Conservation (phyloP, 768 basidiomycete genomes). For the Mycena floridula region DNA sequence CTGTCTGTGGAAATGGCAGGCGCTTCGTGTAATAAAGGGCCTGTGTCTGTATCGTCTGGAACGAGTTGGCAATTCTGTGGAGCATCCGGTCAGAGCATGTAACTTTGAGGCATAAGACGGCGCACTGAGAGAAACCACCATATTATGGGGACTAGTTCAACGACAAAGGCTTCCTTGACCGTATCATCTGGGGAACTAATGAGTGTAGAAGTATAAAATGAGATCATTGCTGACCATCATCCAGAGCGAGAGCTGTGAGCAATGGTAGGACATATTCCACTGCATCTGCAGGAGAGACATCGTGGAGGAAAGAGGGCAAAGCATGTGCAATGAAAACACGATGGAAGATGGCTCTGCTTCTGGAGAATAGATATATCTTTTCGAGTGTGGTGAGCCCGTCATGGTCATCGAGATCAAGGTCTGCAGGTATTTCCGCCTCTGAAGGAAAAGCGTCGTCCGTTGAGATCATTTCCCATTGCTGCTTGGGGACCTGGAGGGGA, state of each 20-base stretch:
- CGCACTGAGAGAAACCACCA: conserved; percentile 88
- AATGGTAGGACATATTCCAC: conserved; percentile 91
- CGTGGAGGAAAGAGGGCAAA: conserved; percentile 68
- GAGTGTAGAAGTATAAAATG: conserved; percentile 4
- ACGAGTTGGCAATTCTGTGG: conserved; percentile 62
- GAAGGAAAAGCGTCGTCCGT: conserved; percentile 30
- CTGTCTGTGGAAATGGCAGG: conserved; percentile 1
- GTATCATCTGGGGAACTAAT: conserved; percentile 54
- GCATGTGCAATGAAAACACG: conserved; percentile 81
- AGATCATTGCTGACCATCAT: conserved; percentile 55
- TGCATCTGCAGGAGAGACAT: conserved; percentile 81
- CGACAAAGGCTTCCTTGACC: conserved; percentile 83
- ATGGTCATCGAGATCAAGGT: conserved; percentile 63
- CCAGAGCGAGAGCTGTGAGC: conserved; percentile 78
- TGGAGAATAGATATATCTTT: conserved; percentile 85
- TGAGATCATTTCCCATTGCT: too few species aligned
- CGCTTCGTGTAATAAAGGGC: background rate
- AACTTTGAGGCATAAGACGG: conserved; percentile 1
- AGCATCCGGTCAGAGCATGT: conserved; percentile 2
- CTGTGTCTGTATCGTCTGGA: conserved; percentile 35
- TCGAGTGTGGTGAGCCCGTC: conserved; percentile 80
- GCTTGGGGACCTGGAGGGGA: conserved; percentile 1
- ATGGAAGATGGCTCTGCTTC: conserved; percentile 58
- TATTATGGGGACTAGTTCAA: conserved; percentile 72
- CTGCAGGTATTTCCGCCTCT: conserved; percentile 27